These are phyloP conservation scores for Boletus insuetus DNA, from an alignment of 768 basidiomycete species.

Conservation along the genomic window DNA sequence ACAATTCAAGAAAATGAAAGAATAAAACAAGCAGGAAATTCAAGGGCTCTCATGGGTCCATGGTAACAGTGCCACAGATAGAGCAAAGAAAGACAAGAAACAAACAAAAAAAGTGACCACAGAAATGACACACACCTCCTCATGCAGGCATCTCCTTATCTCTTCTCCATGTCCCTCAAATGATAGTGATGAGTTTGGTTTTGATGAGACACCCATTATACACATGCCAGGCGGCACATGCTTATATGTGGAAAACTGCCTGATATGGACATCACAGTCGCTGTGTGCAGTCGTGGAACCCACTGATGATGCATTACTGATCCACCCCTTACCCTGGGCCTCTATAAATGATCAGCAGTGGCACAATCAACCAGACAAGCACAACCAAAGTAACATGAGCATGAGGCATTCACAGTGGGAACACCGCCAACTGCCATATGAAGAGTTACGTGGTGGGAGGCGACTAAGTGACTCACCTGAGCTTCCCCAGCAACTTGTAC, in stretches of 20 bases:
- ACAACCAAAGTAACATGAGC: not conserved
- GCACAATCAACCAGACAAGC: constrained; percentile 34
- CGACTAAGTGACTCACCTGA: constrained; percentile 23
- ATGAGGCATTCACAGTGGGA: not conserved
- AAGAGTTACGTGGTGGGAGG: too few relatives aligned
- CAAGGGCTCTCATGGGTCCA: not conserved
- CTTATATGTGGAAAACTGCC: constrained; percentile 16
- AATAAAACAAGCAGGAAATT: not conserved
- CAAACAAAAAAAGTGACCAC: too few relatives aligned
- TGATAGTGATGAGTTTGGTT: not conserved
- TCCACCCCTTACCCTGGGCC: constrained; percentile 37
- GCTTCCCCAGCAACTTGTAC: constrained; percentile 35
- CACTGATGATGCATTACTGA: constrained; percentile 15
- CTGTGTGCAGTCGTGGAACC: not conserved
- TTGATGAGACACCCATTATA: constrained; percentile 5
- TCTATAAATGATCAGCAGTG: constrained; percentile 40
- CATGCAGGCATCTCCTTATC: constrained; percentile 45
- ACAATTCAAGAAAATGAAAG: not conserved
- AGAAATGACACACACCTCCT: not conserved
- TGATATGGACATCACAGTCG: constrained; percentile 10
- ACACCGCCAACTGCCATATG: too few relatives aligned
- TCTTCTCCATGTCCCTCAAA: constrained; percentile 41
- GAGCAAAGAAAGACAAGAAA: too few relatives aligned
- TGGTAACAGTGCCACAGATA: not conserved
- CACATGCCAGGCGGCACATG: not conserved